These are phyloP conservation scores for Thraustochytrium sp. DNA, from an alignment of 352 stramenopile species.

Conservation along the genomic window DNA sequence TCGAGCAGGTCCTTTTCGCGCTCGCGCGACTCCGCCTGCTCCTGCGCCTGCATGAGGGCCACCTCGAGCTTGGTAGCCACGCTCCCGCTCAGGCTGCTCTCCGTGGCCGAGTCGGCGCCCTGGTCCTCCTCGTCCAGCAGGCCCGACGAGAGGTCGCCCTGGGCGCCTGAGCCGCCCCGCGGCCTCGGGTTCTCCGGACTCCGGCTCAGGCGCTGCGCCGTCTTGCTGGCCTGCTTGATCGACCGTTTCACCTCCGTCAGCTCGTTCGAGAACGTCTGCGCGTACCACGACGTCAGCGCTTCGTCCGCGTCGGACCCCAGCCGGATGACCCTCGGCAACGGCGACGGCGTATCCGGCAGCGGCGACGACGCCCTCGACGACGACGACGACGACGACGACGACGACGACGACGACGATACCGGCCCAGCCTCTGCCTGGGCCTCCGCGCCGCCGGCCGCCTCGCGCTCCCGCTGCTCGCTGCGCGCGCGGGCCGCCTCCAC, in stretches of 20 bases:
- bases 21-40: not conserved
- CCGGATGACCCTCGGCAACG: not conserved
- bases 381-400: no score
- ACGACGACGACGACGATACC: no score
- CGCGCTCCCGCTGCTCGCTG: no score
- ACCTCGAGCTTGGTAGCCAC: conserved; percentile 8
- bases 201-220: not conserved
- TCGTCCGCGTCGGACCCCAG: not conserved
- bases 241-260: conserved; percentile 21
- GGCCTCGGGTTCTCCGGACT: not conserved
- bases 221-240: not conserved
- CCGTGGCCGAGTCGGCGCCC: not conserved
- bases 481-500: no score
- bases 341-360: conserved; percentile 5
- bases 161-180: not conserved
- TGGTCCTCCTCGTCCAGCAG: not conserved
- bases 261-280: conserved; percentile 19
- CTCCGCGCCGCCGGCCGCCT: no score
- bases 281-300: conserved; percentile 4
- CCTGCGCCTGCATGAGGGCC: conserved; percentile 17
- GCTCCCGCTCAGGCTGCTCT: not conserved
- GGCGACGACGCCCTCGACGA: no score
- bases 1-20: conserved; percentile 10
- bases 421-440: no score
- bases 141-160: not conserved